Base-by-base conservation (phyloP, 371 early-diverging fungal genomes). In the Neoconidiobolus thromboides region DNA sequence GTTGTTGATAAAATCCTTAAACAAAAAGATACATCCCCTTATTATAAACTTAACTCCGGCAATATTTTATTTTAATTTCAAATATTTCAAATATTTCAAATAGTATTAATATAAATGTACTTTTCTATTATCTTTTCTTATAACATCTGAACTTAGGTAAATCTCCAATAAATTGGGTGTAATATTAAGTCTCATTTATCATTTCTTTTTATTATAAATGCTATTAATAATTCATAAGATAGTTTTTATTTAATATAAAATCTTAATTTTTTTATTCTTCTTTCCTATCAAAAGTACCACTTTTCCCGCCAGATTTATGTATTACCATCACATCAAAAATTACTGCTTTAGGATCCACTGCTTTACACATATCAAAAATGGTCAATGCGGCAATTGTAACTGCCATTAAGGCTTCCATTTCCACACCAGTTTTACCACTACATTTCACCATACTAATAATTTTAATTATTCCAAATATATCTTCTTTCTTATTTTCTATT, bases 351-450 rank as follows among this genome's bases (percentile, higher is more conserved):
- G 72, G 72, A 14, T 67, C 69, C 1, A 67, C 73, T 14, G 71
- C 68, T 53, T 73, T 73, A 62, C 73, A 73, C 73, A 73, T 73
- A 51, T 73, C 73, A 58, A 73, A 73, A 10, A 73, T 67, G 3
- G 73, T 73, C 57, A 73, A 49, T 0, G 71, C 71, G 1, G 73
- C 88, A 0, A 86, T 76, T 3, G 85, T 82, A 0, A 82, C 90
- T 0, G 91, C 91, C 12, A 82, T 81, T 55, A 91, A 59, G 1
- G 92, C 93, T 64, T 91, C 93, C 89, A 92, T 92, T 62, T 94
- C 93, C 0, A 91, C 92, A 12, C 95, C 95, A 0, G 95, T 95
- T 58, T 85, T 79, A 10, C 88, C 93, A 41, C 74, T 70, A 61
- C 88, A 88, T 44, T 78, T 76, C 0, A 85, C 91, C 2, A 40